Evolutionary conservation across 148 eudicot genomes (phyloP).

Genomic region (Rhododendron simsii): DNA sequence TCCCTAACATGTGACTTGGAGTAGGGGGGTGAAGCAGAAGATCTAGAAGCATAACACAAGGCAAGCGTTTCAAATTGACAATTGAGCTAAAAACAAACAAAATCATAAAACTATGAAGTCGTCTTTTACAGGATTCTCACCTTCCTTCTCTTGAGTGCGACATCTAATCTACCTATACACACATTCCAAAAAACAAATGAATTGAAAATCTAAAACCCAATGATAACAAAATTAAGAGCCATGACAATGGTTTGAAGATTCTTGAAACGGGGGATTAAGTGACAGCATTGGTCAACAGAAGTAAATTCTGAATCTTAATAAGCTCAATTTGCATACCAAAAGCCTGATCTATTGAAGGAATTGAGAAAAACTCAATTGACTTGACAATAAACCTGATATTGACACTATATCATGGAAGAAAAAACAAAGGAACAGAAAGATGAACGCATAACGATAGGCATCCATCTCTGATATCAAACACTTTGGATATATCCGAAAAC

Average conservation of each 20-base stretch:
- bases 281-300: background rate
- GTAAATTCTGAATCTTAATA: background rate
- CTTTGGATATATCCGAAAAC: background rate
- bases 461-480: background rate
- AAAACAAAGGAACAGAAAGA: too few species aligned
- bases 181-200: background rate
- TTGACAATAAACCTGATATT: too few species aligned
- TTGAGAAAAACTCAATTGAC: background rate
- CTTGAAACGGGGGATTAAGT: background rate
- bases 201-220: background rate
- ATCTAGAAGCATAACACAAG: constrained; percentile 30
- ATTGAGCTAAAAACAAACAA: background rate
- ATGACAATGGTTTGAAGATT: background rate
- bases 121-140: constrained; percentile 22
- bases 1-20: constrained; percentile 18
- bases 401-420: too few species aligned
- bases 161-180: constrained; percentile 44
- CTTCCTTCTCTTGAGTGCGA: constrained; percentile 46
- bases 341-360: background rate
- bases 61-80: background rate
- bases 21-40: constrained; percentile 41
- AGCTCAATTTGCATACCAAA: background rate
- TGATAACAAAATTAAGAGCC: background rate
- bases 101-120: background rate
- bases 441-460: background rate